Evolutionary conservation across 1,139 yeast species (phyloP), one percentile per base, ranked within the genome.

Genomic region (Candida sp.): DNA sequence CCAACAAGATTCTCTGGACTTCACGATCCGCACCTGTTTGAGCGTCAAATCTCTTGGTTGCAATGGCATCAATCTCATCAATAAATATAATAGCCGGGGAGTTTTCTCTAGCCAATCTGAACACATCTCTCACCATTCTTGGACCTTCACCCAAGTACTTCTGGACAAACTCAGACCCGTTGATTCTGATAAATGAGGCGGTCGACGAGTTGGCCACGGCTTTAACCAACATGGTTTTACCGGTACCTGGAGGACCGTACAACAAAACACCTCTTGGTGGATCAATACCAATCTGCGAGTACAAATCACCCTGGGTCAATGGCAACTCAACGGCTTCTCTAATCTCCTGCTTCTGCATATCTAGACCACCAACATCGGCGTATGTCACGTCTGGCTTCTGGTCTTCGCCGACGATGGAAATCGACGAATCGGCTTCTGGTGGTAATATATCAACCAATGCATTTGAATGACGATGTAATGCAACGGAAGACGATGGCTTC

Each of bases 11-110:
- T 79, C 99, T 91, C 76, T 96, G 99, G 50, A 96, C 99, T 77
- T 96, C 99, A 72, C 99, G 86, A 74, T 96, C 99, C 39, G 99
- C 98, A 68, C 99, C 99, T 5, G 99, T 94, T 76, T 93, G 98
- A 30, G 99, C 99, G 73, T 96, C 99, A 65, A 94, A 96, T 77
- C 99, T 91, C 73, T 94, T 96, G 37, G 99, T 94, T 47, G 99
- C 99, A 71, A 96, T 96, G 39, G 99, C 98, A 75, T 96, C 99
- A 62, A 96, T 90, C 75, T 96, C 99, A 77, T 96, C 99, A 63
- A 94, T 94, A 71, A 94, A 94, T 58, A 94, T 94, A 65, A 94
- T 96, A 11, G 98, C 85, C 8, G 99, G 99, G 0, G 98, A 85
- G 73, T 96, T 94, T 68, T 96, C 99, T 63, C 99, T 84, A 2